phyloP scores from a whole-genome alignment of 2,329 filamentous ascomycete genomes.

The Aspergillus versicolor region DNA sequence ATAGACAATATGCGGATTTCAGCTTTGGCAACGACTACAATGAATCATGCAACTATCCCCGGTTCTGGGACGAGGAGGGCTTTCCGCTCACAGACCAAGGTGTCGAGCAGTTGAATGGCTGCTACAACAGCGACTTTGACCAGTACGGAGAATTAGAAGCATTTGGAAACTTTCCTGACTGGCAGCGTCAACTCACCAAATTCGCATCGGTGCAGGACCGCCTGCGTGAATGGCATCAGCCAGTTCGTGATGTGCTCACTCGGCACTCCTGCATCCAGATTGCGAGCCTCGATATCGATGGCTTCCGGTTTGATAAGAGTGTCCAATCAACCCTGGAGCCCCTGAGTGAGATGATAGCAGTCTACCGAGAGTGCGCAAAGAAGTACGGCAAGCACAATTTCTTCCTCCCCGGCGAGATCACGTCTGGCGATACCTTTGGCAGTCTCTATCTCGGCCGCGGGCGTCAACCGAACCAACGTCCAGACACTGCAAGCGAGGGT shows the following conservation, averaged over 20 bases:
- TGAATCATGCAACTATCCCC: slow-evolving; percentile 56
- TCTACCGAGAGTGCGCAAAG: slow-evolving; percentile 58
- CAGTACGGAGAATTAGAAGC: slow-evolving; percentile 64
- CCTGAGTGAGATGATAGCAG: slow-evolving; percentile 57
- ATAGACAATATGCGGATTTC: slow-evolving; percentile 60
- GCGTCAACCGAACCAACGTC: slow-evolving; percentile 55
- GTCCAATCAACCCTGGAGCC: slow-evolving; percentile 64
- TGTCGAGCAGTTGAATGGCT: slow-evolving; percentile 51
- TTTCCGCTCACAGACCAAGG: slow-evolving; percentile 50
- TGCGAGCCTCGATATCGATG: slow-evolving; percentile 63
- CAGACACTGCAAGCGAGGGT: slow-evolving; percentile 47
- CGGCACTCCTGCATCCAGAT: slow-evolving; percentile 65
- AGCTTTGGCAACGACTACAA: slow-evolving; percentile 54
- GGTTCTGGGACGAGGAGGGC: slow-evolving; percentile 62
- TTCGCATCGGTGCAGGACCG: slow-evolving; percentile 68
- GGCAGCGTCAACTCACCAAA: slow-evolving; percentile 63
- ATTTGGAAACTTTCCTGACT: slow-evolving; percentile 63
- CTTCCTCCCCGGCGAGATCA: slow-evolving; percentile 64
- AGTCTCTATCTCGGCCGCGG: slow-evolving; percentile 64
- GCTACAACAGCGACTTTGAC: slow-evolving; percentile 64
- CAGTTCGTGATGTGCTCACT: slow-evolving; percentile 57
- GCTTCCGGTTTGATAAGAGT: slow-evolving; percentile 67
- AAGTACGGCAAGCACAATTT: slow-evolving; percentile 62
- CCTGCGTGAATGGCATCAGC: slow-evolving; percentile 62
- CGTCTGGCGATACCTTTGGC: slow-evolving; percentile 60